Conservation (phyloP, 1,284 basidiomycete species). For the Volvariella volvacea region DNA sequence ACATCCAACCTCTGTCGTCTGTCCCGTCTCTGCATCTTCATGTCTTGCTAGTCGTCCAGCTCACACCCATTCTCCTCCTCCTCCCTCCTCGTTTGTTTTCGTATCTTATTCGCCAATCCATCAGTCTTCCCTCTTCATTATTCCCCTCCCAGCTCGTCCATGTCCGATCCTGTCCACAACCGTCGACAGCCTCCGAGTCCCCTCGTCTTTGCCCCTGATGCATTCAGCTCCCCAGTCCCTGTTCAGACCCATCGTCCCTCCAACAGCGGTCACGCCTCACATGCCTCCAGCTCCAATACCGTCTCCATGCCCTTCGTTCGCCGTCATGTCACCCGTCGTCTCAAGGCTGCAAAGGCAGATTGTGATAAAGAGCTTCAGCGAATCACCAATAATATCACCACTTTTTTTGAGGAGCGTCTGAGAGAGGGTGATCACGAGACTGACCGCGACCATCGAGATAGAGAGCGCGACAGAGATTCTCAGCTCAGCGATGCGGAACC, state of each 20-base stretch:
- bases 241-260: conserved; percentile 29
- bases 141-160: conserved; percentile 25
- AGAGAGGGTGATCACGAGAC: conserved; percentile 66
- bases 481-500: conserved; percentile 46
- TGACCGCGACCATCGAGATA: conserved; percentile 56
- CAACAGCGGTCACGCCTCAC: conserved; percentile 27
- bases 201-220: conserved; percentile 67
- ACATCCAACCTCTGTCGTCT: conserved; percentile 15
- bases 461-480: conserved; percentile 44
- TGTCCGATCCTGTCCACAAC: conserved; percentile 54
- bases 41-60: conserved; percentile 27
- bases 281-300: conserved; percentile 58
- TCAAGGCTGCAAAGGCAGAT: conserved; percentile 89
- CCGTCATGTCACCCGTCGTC: conserved; percentile 88
- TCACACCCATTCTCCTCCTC: conserved; percentile 15
- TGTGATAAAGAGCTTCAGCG: conserved; percentile 94
- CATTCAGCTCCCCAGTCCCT: conserved; percentile 44
- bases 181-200: conserved; percentile 71
- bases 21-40: conserved; percentile 23
- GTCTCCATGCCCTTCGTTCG: conserved; percentile 90
- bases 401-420: conserved; percentile 88
- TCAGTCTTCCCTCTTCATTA: conserved; percentile 13
- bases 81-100: conserved; percentile 9
- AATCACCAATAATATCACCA: conserved; percentile 88
- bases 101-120: conserved; percentile 16